These are phyloP conservation scores for Candida wancherniae DNA, from an alignment of 805 yeast species.

Conservation along the genomic window DNA sequence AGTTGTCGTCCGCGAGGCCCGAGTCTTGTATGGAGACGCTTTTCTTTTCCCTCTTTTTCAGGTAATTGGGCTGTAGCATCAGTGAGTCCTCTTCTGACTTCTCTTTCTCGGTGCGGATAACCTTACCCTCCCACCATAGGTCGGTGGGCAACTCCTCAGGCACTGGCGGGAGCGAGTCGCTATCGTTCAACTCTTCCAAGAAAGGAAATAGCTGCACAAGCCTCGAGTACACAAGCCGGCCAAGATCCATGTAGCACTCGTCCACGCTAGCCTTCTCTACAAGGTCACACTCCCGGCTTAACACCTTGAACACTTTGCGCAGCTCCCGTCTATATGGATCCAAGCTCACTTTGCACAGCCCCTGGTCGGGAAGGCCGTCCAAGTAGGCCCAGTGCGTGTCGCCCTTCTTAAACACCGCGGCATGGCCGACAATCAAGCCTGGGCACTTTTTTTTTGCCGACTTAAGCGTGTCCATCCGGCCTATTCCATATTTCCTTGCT, in stretches of 20 bases:
- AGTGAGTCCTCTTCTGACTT: slow-evolving; percentile 1
- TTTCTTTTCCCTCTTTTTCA: slow-evolving; percentile 3
- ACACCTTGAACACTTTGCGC: slow-evolving; percentile 65
- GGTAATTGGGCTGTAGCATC: slow-evolving; percentile 1
- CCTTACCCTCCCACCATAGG: slow-evolving; percentile 30
- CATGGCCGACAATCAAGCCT: slow-evolving; percentile 72
- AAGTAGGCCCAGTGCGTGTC: slow-evolving; percentile 78
- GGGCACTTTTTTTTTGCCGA: slow-evolving; percentile 77
- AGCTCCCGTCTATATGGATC: slow-evolving; percentile 91
- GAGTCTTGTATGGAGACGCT: slow-evolving; percentile 37
- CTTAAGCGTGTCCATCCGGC: slow-evolving; percentile 67
- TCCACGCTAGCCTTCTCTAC: slow-evolving; percentile 96
- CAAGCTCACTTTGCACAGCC: slow-evolving; percentile 73
- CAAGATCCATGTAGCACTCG: slow-evolving; percentile 85
- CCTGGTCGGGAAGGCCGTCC: slow-evolving; percentile 53
- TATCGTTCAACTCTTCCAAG: slow-evolving; percentile 19
- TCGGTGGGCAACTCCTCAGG: slow-evolving; percentile 32
- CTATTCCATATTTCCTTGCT: slow-evolving; percentile 79
- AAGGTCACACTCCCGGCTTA: slow-evolving; percentile 55
- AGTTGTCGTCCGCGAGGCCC: slow-evolving; percentile 21
- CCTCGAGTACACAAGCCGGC: slow-evolving; percentile 50
- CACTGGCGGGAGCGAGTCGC: slow-evolving; percentile 40
- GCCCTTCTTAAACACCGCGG: slow-evolving; percentile 89
- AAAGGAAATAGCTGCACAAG: slow-evolving; percentile 46
- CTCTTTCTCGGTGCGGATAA: slow-evolving; percentile 9